phyloP scores from a whole-genome alignment of 179 eudicot species.

The Beta macrorhiza region DNA sequence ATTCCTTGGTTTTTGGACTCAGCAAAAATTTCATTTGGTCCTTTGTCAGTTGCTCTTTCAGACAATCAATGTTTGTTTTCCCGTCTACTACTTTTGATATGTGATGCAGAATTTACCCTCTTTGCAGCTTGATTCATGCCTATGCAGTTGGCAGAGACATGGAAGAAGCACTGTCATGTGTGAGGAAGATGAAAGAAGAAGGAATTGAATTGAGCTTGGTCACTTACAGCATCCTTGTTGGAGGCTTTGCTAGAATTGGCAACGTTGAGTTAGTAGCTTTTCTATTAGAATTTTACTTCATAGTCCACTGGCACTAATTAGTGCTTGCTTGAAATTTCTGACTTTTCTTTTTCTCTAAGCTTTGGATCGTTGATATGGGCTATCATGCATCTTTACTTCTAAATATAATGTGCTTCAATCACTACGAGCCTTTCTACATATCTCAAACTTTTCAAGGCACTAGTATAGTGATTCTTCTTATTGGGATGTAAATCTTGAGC shows the following conservation, averaged over 20 bases:
- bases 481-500: neutral
- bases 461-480: neutral
- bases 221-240: constrained; percentile 82
- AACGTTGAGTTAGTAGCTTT: constrained; percentile 65
- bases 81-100: constrained; percentile 2
- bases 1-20: neutral
- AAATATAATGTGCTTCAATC: neutral
- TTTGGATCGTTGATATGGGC: neutral
- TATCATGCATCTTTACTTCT: neutral
- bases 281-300: constrained; percentile 9
- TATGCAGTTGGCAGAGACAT: constrained; percentile 93
- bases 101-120: constrained; percentile 16
- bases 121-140: constrained; percentile 92
- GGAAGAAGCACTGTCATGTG: constrained; percentile 92
- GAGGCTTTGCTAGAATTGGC: constrained; percentile 84
- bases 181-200: constrained; percentile 87
- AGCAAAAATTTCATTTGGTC: neutral
- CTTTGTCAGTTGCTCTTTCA: neutral
- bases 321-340: neutral
- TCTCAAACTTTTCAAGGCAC: neutral
- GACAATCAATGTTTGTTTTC: neutral
- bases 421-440: neutral
- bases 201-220: constrained; percentile 86
- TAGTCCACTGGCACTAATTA: neutral
- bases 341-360: neutral